phyloP scores from a whole-genome alignment of 257 asterid species.

The Leptodermis oblonga region DNA sequence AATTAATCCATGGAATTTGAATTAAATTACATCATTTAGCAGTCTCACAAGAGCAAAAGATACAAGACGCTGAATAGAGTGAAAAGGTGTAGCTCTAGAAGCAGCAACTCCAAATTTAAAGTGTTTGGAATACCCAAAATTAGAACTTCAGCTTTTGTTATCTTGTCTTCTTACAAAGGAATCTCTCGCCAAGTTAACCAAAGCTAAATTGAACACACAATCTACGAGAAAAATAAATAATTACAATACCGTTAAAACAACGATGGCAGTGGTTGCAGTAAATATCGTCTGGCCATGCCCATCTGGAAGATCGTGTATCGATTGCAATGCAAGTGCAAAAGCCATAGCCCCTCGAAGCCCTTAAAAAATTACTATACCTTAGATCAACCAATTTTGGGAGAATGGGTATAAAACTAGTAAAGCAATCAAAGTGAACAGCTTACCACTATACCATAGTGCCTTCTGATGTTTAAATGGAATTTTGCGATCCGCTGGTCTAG shows the following conservation, averaged over 20 bases:
- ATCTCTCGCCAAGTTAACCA: not conserved
- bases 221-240: slow-evolving; percentile 1
- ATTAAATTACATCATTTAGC: not conserved
- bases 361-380: slow-evolving; percentile 28
- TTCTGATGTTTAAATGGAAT: slow-evolving; percentile 94
- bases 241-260: slow-evolving; percentile 72
- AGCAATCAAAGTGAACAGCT: slow-evolving; percentile 26
- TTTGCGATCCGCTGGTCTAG: slow-evolving; percentile 73
- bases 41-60: not conserved
- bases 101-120: not conserved
- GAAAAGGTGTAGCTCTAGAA: not conserved
- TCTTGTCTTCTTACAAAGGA: not conserved
- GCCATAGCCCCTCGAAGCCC: slow-evolving; percentile 99
- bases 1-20: not conserved
- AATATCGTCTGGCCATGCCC: slow-evolving; percentile 98
- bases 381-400: not conserved
- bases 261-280: slow-evolving; percentile 98
- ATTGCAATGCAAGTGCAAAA: slow-evolving; percentile 94
- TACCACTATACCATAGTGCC: slow-evolving; percentile 99
- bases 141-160: not conserved
- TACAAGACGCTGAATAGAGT: not conserved
- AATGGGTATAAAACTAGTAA: slow-evolving; percentile 11
- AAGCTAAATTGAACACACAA: not conserved
- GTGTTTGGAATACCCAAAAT: not conserved
- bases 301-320: slow-evolving; percentile 98